phyloP scores from a whole-genome alignment of 2,329 filamentous ascomycete species.

The Bisporella sp. region DNA sequence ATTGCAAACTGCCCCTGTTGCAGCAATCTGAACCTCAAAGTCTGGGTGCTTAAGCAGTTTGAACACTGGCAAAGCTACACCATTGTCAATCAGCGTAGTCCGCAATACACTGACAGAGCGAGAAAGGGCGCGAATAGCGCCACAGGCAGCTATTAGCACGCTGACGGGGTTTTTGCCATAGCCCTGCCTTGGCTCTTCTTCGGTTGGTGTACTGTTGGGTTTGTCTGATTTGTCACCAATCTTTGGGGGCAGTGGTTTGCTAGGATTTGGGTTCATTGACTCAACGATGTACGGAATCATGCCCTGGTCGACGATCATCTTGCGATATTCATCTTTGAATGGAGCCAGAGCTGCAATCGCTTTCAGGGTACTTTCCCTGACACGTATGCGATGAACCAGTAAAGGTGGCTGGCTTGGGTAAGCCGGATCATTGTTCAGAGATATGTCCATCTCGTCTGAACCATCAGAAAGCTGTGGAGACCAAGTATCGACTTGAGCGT shows the following conservation, averaged over 20 bases:
- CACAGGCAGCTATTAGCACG: slow-evolving; percentile 80
- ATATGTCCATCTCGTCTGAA: slow-evolving; percentile 9
- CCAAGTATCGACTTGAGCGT: slow-evolving; percentile 46
- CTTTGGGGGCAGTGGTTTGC: slow-evolving; percentile 35
- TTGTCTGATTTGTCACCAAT: slow-evolving; percentile 31
- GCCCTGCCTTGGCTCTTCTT: slow-evolving; percentile 25
- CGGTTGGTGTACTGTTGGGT: slow-evolving; percentile 16
- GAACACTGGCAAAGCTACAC: slow-evolving; percentile 71
- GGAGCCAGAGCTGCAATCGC: slow-evolving; percentile 77
- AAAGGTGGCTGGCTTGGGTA: slow-evolving; percentile 51
- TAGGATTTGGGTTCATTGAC: slow-evolving; percentile 61
- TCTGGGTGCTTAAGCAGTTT: slow-evolving; percentile 67
- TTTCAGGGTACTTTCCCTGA: slow-evolving; percentile 69
- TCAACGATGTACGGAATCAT: slow-evolving; percentile 76
- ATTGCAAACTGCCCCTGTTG: slow-evolving; percentile 55
- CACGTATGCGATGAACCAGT: slow-evolving; percentile 63
- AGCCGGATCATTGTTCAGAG: slow-evolving; percentile 45
- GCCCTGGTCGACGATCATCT: slow-evolving; percentile 75
- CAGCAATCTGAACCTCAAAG: neutral
- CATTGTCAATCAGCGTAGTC: slow-evolving; percentile 81
- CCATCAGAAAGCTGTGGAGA: slow-evolving; percentile 27
- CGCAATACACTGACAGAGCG: slow-evolving; percentile 78
- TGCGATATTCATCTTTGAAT: slow-evolving; percentile 77
- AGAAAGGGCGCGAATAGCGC: slow-evolving; percentile 72
- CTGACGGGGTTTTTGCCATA: slow-evolving; percentile 68